A percentile compares a stretch with the other conserved stretches of the same genome.
Evolutionary conservation across 2,329 filamentous ascomycete species (phyloP).

Genomic region (Hypoxylon rubiginosum): DNA sequence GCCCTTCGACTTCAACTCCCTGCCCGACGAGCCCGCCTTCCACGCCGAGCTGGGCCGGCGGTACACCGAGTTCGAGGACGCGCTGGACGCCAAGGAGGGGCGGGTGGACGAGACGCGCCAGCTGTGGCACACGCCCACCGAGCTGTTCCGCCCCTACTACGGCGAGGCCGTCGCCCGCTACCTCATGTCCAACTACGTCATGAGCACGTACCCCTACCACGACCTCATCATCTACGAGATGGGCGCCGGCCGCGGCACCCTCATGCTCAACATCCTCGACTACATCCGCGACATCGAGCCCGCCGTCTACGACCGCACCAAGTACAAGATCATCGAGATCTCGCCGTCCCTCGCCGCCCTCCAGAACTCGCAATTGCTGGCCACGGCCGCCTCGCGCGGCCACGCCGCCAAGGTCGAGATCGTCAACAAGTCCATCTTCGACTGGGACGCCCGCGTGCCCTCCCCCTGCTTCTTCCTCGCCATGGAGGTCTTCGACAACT

Average conservation of each 20-base stretch:
- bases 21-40: constrained; percentile 90
- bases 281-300: constrained; percentile 92
- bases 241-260: constrained; percentile 95
- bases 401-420: constrained; percentile 92
- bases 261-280: constrained; percentile 98
- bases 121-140: constrained; percentile 98
- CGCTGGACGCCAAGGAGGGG: constrained; percentile 76
- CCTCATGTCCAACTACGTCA: constrained; percentile 94
- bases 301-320: constrained; percentile 92
- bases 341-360: constrained; percentile 82
- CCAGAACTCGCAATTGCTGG: constrained; percentile 78
- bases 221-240: constrained; percentile 99
- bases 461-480: constrained; percentile 97
- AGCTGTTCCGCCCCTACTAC: constrained; percentile 96
- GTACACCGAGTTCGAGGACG: constrained; percentile 92
- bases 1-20: constrained; percentile 86
- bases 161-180: constrained; percentile 98
- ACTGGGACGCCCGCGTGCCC: constrained; percentile 90
- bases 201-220: constrained; percentile 93
- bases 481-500: constrained; percentile 99
- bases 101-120: constrained; percentile 80
- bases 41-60: constrained; percentile 79
- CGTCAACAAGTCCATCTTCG: constrained; percentile 94
- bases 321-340: constrained; percentile 97
- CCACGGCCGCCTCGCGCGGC: constrained; percentile 76